Conservation (phyloP, 345 rosid species). For the Garcia nutans region DNA sequence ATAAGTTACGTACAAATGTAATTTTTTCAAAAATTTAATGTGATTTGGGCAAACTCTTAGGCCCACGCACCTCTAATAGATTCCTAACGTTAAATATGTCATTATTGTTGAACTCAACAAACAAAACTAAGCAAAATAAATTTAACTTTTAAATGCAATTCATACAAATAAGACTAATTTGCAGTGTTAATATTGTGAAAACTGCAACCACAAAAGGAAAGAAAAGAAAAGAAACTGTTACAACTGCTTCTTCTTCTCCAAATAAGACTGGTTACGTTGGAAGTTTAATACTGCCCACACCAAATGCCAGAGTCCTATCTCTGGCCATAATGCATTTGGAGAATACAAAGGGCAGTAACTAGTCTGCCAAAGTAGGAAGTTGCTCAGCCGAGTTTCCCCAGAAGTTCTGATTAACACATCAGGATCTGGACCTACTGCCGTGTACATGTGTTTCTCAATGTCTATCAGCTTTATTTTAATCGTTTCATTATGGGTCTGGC, state of each 20-base stretch:
- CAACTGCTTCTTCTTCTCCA: slow-evolving; percentile 61
- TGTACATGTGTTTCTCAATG: slow-evolving; percentile 50
- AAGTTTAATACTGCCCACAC: slow-evolving; percentile 62
- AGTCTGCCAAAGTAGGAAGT: slow-evolving; percentile 66
- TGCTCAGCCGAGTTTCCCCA: slow-evolving; percentile 62
- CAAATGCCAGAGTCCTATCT: slow-evolving; percentile 63
- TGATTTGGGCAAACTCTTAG: too few relatives aligned
- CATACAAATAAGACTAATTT: too few relatives aligned
- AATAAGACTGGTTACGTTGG: slow-evolving; percentile 52
- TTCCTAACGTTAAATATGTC: too few relatives aligned
- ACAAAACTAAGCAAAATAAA: too few relatives aligned
- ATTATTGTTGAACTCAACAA: too few relatives aligned
- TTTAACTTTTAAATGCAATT: too few relatives aligned
- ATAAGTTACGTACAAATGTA: too few relatives aligned
- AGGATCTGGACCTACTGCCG: slow-evolving; percentile 58
- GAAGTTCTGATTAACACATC: slow-evolving; percentile 63
- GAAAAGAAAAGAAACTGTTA: too few relatives aligned
- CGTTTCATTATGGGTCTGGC: not conserved
- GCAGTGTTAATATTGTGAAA: too few relatives aligned
- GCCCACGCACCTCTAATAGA: too few relatives aligned
- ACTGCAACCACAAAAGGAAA: too few relatives aligned
- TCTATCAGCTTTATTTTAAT: slow-evolving; percentile 37
- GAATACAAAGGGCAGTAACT: slow-evolving; percentile 50
- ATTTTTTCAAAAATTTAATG: too few relatives aligned
- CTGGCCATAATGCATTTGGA: slow-evolving; percentile 74